Evolutionary conservation across 2,329 filamentous ascomycete species (phyloP).

Genomic region (Didymella exigua): DNA sequence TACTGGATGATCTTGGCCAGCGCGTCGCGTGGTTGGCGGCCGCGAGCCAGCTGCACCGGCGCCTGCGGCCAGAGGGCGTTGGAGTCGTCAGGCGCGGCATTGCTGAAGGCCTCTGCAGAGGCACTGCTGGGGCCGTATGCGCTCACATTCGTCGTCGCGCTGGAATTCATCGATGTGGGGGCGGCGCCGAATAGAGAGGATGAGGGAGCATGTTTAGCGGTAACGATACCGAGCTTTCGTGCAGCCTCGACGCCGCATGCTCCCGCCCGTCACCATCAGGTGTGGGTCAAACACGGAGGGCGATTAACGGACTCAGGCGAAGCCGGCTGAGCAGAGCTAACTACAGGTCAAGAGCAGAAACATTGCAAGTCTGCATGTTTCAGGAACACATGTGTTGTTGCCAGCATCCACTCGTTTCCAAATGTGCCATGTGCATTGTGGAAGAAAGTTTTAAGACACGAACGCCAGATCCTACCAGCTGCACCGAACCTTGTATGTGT

Average conservation of each 20-base stretch:
- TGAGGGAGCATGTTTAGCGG: constrained; percentile 12
- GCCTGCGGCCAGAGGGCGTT: constrained; percentile 26
- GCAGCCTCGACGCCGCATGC: background rate
- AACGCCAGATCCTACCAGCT: too few relatives aligned
- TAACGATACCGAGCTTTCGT: constrained; percentile 5
- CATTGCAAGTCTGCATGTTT: background rate
- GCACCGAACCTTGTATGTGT: background rate
- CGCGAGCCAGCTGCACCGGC: constrained; percentile 42
- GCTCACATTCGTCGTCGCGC: constrained; percentile 11
- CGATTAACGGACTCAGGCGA: background rate
- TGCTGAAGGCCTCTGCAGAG: constrained; percentile 3
- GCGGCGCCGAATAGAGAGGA: constrained; percentile 19
- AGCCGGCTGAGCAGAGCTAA: background rate
- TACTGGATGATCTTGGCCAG: constrained; percentile 41
- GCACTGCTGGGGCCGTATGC: background rate
- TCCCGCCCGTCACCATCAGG: constrained; percentile 10
- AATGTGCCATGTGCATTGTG: background rate
- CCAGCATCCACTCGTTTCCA: background rate
- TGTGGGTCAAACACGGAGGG: constrained; percentile 3
- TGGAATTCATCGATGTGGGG: constrained; percentile 32
- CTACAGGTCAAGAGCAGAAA: background rate
- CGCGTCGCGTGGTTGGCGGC: constrained; percentile 47
- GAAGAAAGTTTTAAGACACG: background rate
- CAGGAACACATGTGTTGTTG: background rate
- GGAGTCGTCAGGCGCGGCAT: constrained; percentile 20